Percentiles rank a stretch among this genome's conserved stretches.
Evolutionary conservation across 495 filamentous ascomycete genomes (phyloP).

Genomic region (Durotheca rogersii): DNA sequence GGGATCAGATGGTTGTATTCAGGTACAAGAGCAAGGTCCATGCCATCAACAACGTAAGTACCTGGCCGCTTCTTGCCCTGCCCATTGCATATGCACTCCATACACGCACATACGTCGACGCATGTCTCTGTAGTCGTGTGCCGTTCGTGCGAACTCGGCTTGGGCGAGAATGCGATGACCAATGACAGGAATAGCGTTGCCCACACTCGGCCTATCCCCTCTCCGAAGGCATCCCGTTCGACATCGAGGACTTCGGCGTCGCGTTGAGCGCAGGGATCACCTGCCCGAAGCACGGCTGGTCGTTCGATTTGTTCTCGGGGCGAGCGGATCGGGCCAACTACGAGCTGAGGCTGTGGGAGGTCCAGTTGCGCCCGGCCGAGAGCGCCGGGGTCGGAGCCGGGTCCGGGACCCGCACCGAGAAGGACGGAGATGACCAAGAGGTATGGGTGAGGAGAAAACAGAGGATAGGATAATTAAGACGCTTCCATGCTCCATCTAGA

Average conservation of each 20-base stretch:
- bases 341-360: conserved; percentile 59
- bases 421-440: conserved; percentile 44
- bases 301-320: conserved; percentile 60
- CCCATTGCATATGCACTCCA: not conserved
- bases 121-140: too few relatives aligned
- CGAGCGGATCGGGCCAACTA: conserved; percentile 58
- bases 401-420: conserved; percentile 4
- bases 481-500: not conserved
- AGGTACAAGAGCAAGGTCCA: conserved; percentile 58
- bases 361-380: conserved; percentile 49
- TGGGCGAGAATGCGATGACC: conserved; percentile 15
- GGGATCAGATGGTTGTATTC: conserved; percentile 61
- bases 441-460: conserved; percentile 57
- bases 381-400: conserved; percentile 12
- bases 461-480: conserved; percentile 38
- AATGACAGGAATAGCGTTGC: conserved; percentile 51
- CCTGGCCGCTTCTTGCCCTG: too few relatives aligned
- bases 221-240: conserved; percentile 56
- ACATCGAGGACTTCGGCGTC: conserved; percentile 64
- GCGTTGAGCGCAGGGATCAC: conserved; percentile 53
- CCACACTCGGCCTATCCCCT: conserved; percentile 61
- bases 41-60: conserved; percentile 60
- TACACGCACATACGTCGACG: too few relatives aligned
- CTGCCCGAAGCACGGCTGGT: conserved; percentile 64
- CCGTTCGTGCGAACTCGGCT: not conserved